Conservation (phyloP, 2,329 filamentous ascomycete species). For the Cytospora piceicola region DNA sequence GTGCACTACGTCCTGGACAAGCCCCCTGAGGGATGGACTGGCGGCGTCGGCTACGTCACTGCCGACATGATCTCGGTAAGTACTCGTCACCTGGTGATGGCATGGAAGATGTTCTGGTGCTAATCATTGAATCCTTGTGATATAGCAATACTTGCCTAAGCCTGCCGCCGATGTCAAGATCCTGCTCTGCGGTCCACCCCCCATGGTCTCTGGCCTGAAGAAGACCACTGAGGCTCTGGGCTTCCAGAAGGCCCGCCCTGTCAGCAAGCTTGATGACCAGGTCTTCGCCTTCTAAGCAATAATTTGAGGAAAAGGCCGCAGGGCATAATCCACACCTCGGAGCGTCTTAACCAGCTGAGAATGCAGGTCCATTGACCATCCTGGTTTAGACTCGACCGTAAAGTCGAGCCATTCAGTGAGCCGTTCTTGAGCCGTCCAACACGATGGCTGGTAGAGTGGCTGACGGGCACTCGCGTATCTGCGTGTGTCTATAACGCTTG, state of each 20-base stretch:
- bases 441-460: not conserved
- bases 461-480: not conserved
- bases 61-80: constrained; percentile 84
- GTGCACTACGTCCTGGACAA: constrained; percentile 97
- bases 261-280: constrained; percentile 98
- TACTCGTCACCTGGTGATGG: not conserved
- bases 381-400: not conserved
- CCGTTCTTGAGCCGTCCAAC: not conserved
- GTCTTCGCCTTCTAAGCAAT: constrained; percentile 84
- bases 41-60: constrained; percentile 93
- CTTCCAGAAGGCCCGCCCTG: constrained; percentile 88
- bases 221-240: constrained; percentile 89
- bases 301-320: not conserved
- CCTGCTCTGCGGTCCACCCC: constrained; percentile 90
- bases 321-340: not conserved
- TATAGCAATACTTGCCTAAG: constrained; percentile 76
- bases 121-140: not conserved
- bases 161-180: constrained; percentile 89
- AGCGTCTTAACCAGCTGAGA: not conserved
- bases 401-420: not conserved
- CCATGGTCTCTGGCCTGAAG: constrained; percentile 97
- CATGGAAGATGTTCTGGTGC: not conserved
- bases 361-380: not conserved
- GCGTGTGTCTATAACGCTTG: not conserved
- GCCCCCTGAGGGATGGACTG: constrained; percentile 87